phyloP scores from a whole-genome alignment of 2,329 filamentous ascomycete species.

The Rhytidhysteron rufulum region DNA sequence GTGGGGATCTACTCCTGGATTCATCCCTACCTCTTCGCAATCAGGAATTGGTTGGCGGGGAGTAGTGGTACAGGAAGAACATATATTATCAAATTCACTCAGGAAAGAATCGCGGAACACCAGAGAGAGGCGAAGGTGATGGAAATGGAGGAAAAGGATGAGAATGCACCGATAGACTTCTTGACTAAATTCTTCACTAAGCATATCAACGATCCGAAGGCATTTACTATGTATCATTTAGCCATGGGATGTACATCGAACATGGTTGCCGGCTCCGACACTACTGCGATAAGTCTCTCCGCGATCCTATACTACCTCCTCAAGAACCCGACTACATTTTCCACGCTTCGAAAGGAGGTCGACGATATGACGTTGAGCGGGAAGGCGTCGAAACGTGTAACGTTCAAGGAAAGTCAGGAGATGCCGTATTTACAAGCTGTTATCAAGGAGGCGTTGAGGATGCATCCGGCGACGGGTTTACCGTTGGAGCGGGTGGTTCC shows the following conservation, averaged over 20 bases:
- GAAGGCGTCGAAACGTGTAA: constrained; percentile 11
- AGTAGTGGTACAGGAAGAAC: not conserved
- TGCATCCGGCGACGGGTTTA: constrained; percentile 42
- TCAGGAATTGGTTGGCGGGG: constrained; percentile 31
- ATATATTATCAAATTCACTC: not conserved
- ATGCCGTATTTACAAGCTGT: constrained; percentile 44
- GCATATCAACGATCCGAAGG: constrained; percentile 39
- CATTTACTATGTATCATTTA: constrained; percentile 38
- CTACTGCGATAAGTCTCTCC: constrained; percentile 48
- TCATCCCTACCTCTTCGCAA: constrained; percentile 6
- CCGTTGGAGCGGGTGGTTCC: constrained; percentile 38
- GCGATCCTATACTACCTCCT: constrained; percentile 45
- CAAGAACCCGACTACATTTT: constrained; percentile 25
- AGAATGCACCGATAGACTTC: constrained; percentile 30
- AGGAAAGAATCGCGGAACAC: not conserved
- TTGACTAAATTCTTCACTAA: constrained; percentile 12
- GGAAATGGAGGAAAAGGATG: constrained; percentile 32
- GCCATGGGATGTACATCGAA: constrained; percentile 26
- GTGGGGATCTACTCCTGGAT: constrained; percentile 1
- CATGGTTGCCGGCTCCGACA: constrained; percentile 39
- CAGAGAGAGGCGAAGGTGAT: not conserved
- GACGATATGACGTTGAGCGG: constrained; percentile 10
- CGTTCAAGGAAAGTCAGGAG: constrained; percentile 24
- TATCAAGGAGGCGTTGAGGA: constrained; percentile 41
- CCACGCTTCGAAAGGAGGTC: constrained; percentile 15